Evolutionary conservation across 1,284 basidiomycete genomes (phyloP).

Genomic region (Papiliotrema nemorosa): DNA sequence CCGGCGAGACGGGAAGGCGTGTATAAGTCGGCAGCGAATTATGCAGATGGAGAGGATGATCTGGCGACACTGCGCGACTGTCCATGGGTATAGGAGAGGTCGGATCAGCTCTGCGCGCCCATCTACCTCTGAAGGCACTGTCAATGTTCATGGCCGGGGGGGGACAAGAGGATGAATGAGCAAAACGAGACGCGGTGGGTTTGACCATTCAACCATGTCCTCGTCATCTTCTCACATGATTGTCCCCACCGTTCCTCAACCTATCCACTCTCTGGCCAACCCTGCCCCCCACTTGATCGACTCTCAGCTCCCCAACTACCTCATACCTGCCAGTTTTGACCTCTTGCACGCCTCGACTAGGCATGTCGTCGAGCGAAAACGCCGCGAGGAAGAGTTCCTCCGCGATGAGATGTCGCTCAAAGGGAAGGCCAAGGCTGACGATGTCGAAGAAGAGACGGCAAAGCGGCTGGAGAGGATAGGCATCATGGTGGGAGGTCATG

Average conservation of each 20-base stretch:
- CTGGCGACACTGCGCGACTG: not conserved
- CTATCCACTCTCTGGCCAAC: constrained; percentile 42
- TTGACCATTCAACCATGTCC: not conserved
- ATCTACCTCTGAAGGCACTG: not conserved
- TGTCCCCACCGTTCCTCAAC: constrained; percentile 36
- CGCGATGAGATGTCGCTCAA: constrained; percentile 30
- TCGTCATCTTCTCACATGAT: constrained; percentile 10
- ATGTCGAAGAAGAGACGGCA: constrained; percentile 65
- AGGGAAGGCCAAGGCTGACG: constrained; percentile 19
- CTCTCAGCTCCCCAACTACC: constrained; percentile 72
- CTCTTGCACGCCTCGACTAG: constrained; percentile 67
- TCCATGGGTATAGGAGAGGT: not conserved
- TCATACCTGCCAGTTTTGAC: constrained; percentile 74
- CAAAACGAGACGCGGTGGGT: not conserved
- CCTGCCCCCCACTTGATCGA: constrained; percentile 58
- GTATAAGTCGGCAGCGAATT: not conserved
- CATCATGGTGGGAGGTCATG: constrained; percentile 76
- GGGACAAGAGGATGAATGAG: not conserved
- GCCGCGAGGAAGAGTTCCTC: constrained; percentile 37
- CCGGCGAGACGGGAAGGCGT: not conserved
- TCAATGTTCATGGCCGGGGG: not conserved
- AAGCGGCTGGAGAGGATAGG: constrained; percentile 76
- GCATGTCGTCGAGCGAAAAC: constrained; percentile 61
- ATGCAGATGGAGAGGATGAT: not conserved
- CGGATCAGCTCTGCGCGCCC: not conserved